Percentiles rank a stretch among this genome's conserved stretches.
Evolutionary conservation across 2,329 filamentous ascomycete species (phyloP).

Genomic region (Penicillium concentricum): DNA sequence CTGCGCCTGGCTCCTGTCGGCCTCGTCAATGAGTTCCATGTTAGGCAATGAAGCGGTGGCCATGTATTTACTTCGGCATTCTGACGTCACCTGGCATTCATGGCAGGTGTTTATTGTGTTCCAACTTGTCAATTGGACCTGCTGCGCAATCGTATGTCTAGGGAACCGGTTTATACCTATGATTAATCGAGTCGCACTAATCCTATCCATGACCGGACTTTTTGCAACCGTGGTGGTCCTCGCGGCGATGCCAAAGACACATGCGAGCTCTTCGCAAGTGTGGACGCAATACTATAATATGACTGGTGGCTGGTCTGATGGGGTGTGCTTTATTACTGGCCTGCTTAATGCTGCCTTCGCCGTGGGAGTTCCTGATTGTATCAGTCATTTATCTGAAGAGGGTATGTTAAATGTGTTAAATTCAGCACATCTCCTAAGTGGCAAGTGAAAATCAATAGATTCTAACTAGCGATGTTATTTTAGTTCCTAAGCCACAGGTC

Average conservation of each 20-base stretch:
- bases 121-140: constrained; percentile 53
- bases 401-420: constrained; percentile 15
- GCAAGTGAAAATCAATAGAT: background rate
- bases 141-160: constrained; percentile 52
- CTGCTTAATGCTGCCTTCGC: constrained; percentile 66
- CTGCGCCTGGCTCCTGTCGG: constrained; percentile 33
- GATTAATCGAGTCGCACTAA: constrained; percentile 54
- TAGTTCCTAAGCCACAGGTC: constrained; percentile 29
- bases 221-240: constrained; percentile 50
- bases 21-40: constrained; percentile 33
- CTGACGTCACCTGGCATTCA: constrained; percentile 22
- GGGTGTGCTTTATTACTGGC: constrained; percentile 53
- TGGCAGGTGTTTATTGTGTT: constrained; percentile 36
- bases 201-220: constrained; percentile 51
- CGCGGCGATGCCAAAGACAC: constrained; percentile 48
- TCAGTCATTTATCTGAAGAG: constrained; percentile 62
- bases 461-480: background rate
- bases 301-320: constrained; percentile 33
- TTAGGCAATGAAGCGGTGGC: constrained; percentile 32
- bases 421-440: background rate
- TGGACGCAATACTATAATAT: constrained; percentile 31
- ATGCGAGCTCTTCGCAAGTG: constrained; percentile 26
- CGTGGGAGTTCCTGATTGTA: constrained; percentile 63
- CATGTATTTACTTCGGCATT: constrained; percentile 31
- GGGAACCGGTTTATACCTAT: constrained; percentile 51